These are phyloP conservation scores for Candida patagonica DNA, from an alignment of 805 yeast genomes.

Conservation along the genomic window DNA sequence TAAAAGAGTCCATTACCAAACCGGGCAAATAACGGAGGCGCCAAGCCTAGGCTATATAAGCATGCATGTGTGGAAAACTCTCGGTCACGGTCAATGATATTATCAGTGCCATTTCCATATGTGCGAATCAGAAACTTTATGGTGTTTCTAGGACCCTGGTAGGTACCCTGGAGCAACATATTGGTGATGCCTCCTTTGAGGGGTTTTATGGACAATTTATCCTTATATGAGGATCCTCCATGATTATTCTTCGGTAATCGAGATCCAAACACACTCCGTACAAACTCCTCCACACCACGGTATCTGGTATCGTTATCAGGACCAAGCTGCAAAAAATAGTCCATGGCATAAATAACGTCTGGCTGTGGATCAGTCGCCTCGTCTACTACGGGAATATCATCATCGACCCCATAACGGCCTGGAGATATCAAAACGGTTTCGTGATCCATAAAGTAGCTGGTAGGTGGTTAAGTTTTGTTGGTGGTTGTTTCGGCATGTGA, in stretches of 20 bases:
- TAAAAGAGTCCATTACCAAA: constrained; percentile 67
- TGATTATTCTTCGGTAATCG: background rate
- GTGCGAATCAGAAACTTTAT: constrained; percentile 44
- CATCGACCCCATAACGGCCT: too few relatives aligned
- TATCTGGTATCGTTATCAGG: constrained; percentile 6
- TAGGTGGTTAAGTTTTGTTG: too few relatives aligned
- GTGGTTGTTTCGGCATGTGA: too few relatives aligned
- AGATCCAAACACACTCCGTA: constrained; percentile 7
- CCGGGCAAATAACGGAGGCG: constrained; percentile 59
- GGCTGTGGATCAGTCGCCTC: too few relatives aligned
- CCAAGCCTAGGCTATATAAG: constrained; percentile 49
- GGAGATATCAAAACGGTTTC: too few relatives aligned
- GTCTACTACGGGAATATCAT: too few relatives aligned
- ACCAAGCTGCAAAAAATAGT: constrained; percentile 10
- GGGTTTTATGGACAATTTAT: constrained; percentile 15
- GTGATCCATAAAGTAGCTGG: too few relatives aligned
- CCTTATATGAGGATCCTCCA: constrained; percentile 1
- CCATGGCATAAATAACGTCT: constrained; percentile 15
- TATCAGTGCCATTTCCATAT: constrained; percentile 64
- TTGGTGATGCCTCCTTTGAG: constrained; percentile 33
- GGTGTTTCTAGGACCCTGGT: constrained; percentile 1
- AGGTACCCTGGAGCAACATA: constrained; percentile 23
- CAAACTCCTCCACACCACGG: constrained; percentile 11
- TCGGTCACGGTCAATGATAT: constrained; percentile 64
- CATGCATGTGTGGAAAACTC: constrained; percentile 65